Base-by-base conservation (phyloP, 1,284 basidiomycete genomes). In the Lignosus rhinocerotis region DNA sequence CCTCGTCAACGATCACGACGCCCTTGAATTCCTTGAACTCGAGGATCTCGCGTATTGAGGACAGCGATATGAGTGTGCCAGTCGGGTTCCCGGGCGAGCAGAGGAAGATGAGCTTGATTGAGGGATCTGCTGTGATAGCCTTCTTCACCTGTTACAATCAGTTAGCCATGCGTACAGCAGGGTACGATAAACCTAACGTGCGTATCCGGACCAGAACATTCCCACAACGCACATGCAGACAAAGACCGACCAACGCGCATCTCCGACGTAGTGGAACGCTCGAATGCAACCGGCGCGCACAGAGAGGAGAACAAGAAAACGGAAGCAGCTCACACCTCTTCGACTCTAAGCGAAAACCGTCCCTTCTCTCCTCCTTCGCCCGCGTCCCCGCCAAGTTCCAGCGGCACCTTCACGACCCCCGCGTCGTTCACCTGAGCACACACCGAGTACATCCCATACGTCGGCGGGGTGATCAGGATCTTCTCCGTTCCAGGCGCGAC, bases 81-180 rank as follows among this genome's bases (percentile, higher is more conserved):
- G 96, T 97, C 0, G 97, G 97, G 72, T 99, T 99, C 3, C 97
- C 97, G 0, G 96, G 97, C 1, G 96, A 98, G 76, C 96, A 98
- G 53, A 99, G 80, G 78, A 98, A 95, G 59, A 97, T 82, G 53
- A 99, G 82, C 71, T 98, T 98, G 75, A 98, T 92, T 2, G 80
- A 76, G 0, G 88, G 82, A 72, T 94, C 84, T 12, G 79, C 78
- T 25, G 80, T 77, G 56, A 95, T 78, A 0, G 82, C 81, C 56
- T 80, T 78, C 72, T 93, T 90, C 66, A 96, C 80, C 91, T 96
- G 58, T 5, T 19, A 7, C n/a, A 42, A 43, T 19, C 36, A 32
- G 21, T 44, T 31, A 51, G 16, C 14, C 17, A 45, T 38, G 36
- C 25, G 25, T 25, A 25, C 2, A 2, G 25, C 25, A 25, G 4